Base-by-base conservation (phyloP, 2,329 filamentous ascomycete genomes). In the Ophiostoma triangulosporum region DNA sequence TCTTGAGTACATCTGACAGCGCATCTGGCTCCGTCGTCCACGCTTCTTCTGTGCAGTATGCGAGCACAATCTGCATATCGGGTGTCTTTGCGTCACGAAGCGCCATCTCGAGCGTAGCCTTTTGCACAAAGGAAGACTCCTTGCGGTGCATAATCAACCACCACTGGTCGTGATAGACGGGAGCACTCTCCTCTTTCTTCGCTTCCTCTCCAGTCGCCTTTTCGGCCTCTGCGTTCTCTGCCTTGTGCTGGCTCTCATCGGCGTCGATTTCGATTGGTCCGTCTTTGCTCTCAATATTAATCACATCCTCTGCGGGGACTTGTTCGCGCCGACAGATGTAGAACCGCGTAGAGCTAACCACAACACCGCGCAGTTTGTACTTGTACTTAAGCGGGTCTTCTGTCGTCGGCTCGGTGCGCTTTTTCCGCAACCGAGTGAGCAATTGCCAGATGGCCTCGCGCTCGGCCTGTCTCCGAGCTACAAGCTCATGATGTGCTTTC, bases 21-120 rank as follows among this genome's bases (percentile, higher is more conserved):
- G 61, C 58, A 0, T 54, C 9, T 0, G 54, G 55, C 1, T 59
- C 55, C 9, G 61, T 60, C 0, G 54, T 55, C 58, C 66, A 46
- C 3, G 65, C 64, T 8, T 57, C 58, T 8, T 66, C 63, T 5
- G 57, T 62, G 29, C 64, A 63, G 51, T 65, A 68, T 6, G 68
- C 59, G 3, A 67, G 52, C 3, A 48, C 17, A 4, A 33, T 20
- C n/a, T 48, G n/a, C 27, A 33, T 33, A 9, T 20, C 27, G 15
- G 26, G 26, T 7, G 27, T 24, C 27, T 22, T n/a, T 9, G 46
- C 46, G 12, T 48, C 46, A 4, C n/a, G 6, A 17, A 32, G n/a
- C 8, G 29, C 46, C 5, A 31, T 17, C 17, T 48, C 46, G 3
- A 48, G 11, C 1, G 27, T 32, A 4, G 46, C 17, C 46, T 24